Evolutionary conservation across 495 filamentous ascomycete species (phyloP), one percentile per base, ranked within the genome.

Genomic region (Clohesyomyces aquaticus): DNA sequence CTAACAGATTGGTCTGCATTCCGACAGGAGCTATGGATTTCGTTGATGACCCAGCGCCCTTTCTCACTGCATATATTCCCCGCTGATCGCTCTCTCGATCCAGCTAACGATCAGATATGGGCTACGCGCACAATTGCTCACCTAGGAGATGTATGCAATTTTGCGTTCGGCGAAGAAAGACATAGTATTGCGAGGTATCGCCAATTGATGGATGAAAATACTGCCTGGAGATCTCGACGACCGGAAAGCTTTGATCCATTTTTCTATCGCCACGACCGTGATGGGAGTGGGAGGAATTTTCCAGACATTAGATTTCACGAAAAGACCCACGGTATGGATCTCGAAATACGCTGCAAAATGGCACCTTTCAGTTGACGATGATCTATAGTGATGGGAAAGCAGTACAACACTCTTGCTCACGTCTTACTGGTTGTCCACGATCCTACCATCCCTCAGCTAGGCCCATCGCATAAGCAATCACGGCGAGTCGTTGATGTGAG

Each of bases 1-100:
- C n/a, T n/a, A n/a, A n/a, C n/a, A n/a, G n/a, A 64, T 43, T 69
- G 67, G 67, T 62, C 62, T 14, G 67, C 61, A 1, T 66, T 69
- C 22, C 49, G 67, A 4, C 67, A 69, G 49, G 67, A 69, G 47
- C 56, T 69, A 4, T 69, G 56, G 51, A 66, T 69, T 23, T 65
- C 67, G 11, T 23, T 66, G 14, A 69, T 66, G 57, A 53, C 61
- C 8, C 67, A 66, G 18, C 62, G 67, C 18, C 53, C 67, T 0
- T 62, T 66, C 29, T 57, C 56, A 23, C 28, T 69, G 41, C 61
- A 66, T 27, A 61, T 69, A 4, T 63, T 64, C 32, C 54, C 56
- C 9, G 57, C 62, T 27, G 67, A 69, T 50, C 49, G 67, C 9
- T 65, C 67, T 11, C 25, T 69, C 10, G 62, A 56, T 1, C 57